Evolutionary conservation across 495 filamentous ascomycete species (phyloP).

Genomic region (Trichoderma erinaceum): DNA sequence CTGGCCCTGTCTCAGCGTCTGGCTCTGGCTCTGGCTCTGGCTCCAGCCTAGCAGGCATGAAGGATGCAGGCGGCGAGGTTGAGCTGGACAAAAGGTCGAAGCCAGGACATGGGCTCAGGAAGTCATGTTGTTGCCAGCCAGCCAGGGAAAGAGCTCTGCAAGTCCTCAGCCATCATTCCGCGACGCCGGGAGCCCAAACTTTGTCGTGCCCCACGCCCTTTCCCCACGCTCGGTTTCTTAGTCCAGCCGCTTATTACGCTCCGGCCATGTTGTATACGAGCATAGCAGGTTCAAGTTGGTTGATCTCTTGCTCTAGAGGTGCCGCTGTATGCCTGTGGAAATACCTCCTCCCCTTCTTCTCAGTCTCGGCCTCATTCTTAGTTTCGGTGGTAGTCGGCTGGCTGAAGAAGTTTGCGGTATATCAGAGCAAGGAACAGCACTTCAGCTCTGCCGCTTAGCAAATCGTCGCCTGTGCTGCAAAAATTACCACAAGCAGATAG

Average conservation of each 20-base stretch:
- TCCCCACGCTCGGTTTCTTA: neutral
- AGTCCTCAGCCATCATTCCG: conserved; percentile 1
- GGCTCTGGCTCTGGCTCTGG: neutral
- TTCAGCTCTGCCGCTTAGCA: too few species aligned
- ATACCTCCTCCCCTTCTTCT: too few species aligned
- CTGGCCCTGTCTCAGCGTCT: neutral
- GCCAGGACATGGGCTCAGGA: neutral
- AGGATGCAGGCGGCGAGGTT: neutral
- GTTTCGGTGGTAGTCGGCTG: too few species aligned
- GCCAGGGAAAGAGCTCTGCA: neutral
- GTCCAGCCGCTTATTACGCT: neutral
- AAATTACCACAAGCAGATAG: too few species aligned
- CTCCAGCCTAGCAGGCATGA: neutral
- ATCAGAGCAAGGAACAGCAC: too few species aligned
- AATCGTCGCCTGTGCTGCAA: too few species aligned
- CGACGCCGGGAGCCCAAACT: neutral
- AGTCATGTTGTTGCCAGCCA: neutral
- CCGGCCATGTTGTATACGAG: too few species aligned
- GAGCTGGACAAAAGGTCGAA: neutral
- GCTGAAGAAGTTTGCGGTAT: too few species aligned
- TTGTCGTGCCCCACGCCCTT: neutral
- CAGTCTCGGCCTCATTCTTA: too few species aligned
- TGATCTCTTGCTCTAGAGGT: too few species aligned
- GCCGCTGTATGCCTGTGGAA: too few species aligned
- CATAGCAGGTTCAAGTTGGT: too few species aligned